Evolutionary conservation across 106 monocot species (phyloP), one percentile per base, ranked within the genome.

Genomic region (Apostasia ramifera): DNA sequence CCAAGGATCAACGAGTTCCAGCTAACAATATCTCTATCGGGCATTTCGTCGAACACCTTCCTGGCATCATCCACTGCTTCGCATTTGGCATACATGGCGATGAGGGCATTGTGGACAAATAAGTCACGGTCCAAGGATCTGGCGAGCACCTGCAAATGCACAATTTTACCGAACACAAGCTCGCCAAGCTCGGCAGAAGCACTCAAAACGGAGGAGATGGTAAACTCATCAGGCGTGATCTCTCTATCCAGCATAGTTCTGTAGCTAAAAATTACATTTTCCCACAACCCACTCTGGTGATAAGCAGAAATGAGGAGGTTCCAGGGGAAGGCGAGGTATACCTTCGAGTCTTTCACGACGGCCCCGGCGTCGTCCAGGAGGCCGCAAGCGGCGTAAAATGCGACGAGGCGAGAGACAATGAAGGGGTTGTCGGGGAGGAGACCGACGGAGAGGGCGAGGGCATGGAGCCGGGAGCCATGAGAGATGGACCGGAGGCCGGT

Each of bases 41-140:
- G 58, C 88, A 92, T 88, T 77, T 44, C 82, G n/a, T 92, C 92
- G 44, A 93, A 93, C 83, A 86, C 13, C 54, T 78, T 68, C 77
- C 86, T 26, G 2, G 92, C 88, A 52, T 45, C 4, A 14, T 8
- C 67, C 38, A 89, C 1, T 4, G 73, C 81, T 12, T 83, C 79
- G 37, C 81, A 88, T 50, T 82, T 93, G 0, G 70, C 83, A 41
- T 86, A 93, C 88, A 86, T 81, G 0, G 76, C 81, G 1, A 93
- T 57, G 51, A 88, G 41, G 12, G 92, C 76, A 66, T 93, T 93
- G 61, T n/a, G 44, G 5, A 80, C 86, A 48, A 68, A 86, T 61
- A 86, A 55, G 66, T 86, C 69, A 37, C 51, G 61, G 0, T 43
- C 76, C 6, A 75, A 40, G 0, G 45, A 58, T 51, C 2, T 51